These are phyloP conservation scores for Hordeum marinum DNA, from an alignment of 176 grass and related monocot species.

Conservation along the genomic window DNA sequence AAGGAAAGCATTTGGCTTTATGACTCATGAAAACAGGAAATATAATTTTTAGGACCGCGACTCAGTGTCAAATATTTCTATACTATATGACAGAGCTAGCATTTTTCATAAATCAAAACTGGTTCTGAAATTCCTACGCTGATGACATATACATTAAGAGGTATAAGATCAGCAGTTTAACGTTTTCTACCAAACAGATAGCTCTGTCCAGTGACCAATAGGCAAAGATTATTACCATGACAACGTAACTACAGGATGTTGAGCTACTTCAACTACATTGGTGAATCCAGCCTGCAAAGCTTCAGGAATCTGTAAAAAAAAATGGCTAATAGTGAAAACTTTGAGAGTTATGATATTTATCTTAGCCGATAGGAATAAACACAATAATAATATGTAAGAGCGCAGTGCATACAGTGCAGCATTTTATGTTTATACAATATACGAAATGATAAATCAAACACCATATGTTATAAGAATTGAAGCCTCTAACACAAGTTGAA, in stretches of 20 bases:
- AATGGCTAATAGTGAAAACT: slow-evolving; percentile 15
- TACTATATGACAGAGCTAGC: neutral
- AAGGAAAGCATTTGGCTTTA: neutral
- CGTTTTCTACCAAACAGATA: neutral
- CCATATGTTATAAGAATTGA: slow-evolving; percentile 8
- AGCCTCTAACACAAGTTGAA: neutral
- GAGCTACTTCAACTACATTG: slow-evolving; percentile 55
- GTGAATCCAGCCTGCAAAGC: slow-evolving; percentile 70
- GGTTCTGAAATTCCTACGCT: neutral
- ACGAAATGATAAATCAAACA: neutral
- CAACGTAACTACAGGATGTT: slow-evolving; percentile 84
- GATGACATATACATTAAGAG: neutral
- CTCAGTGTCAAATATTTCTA: neutral
- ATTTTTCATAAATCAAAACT: neutral
- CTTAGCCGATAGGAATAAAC: slow-evolving; percentile 7
- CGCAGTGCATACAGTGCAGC: slow-evolving; percentile 1
- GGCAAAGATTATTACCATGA: slow-evolving; percentile 67
- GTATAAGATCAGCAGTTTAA: slow-evolving; percentile 7
- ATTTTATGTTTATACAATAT: slow-evolving; percentile 6
- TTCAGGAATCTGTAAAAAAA: slow-evolving; percentile 82
- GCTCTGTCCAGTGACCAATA: neutral
- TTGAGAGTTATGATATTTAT: slow-evolving; percentile 17
- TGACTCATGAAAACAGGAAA: neutral
- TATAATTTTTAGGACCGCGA: neutral
- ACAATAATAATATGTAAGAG: slow-evolving; percentile 4